Evolutionary conservation across 495 filamentous ascomycete species (phyloP), one percentile per base, ranked within the genome.

Genomic region (Chaetomidium leptoderma): DNA sequence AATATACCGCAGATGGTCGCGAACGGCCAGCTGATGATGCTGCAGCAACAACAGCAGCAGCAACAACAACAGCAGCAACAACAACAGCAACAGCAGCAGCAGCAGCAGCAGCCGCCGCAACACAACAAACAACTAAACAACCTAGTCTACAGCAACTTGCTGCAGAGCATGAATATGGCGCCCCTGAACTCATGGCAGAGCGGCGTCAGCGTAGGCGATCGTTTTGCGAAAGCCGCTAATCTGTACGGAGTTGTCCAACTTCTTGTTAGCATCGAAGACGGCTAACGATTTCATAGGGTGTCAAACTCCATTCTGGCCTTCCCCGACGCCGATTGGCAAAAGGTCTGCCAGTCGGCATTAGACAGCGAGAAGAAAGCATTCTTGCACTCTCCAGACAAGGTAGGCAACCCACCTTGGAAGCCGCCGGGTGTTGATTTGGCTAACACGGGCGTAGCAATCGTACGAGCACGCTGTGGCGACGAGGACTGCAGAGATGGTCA

Each of bases 1-100:
- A 76, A 76, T 59, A 72, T 76, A 60, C 69, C 66, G 59, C 72
- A 74, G 50, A 78, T 76, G 73, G 71, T 60, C 54, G 59, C 59
- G 30, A 69, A 60, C 47, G 70, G 63, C 65, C 63, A 69, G 45
- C 63, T 72, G 60, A 63, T 72, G 59, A 66, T 71, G 59, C 65
- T 68, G 57, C 66, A 72, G 29, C 70, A 69, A 45, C 67, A 66
- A 47, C 60, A 54, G 39, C 54, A 60, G 33, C 52, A 57, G 39
- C 66, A 63, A 17, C 63, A 70, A 19, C 65, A 66, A 47, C 66
- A 66, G 45, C 57, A 55, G 37, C 65, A 62, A 24, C 64, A 70
- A n/a, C 66, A 64, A 35, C 64, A 67, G 43, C 59, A 50, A 26
- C 50, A 62, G 36, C 53, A 43, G 16, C 66, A 52, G n/a, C 66